Conservation (phyloP, 2,329 filamentous ascomycete species). For the Karstenula rhodostoma region DNA sequence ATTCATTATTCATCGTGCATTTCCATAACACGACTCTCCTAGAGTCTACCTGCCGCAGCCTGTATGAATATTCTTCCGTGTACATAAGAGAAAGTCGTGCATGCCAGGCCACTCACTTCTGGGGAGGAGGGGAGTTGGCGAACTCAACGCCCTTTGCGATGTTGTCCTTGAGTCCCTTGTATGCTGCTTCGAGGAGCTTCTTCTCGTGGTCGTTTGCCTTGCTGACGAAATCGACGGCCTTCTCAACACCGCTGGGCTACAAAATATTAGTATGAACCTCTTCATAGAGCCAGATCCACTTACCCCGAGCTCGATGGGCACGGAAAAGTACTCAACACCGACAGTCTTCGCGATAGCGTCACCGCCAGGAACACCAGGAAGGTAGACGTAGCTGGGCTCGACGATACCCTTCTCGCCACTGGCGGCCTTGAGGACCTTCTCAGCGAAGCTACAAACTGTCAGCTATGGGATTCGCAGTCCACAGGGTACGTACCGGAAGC, state of each 20-base stretch:
- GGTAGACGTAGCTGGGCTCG: conserved; percentile 95
- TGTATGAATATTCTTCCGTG: conserved; percentile 18
- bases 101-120: conserved; percentile 40
- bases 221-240: conserved; percentile 80
- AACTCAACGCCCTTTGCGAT: conserved; percentile 94
- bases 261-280: conserved; percentile 28
- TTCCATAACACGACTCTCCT: conserved; percentile 8
- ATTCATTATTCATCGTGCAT: conserved; percentile 8
- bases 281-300: conserved; percentile 52
- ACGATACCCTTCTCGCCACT: conserved; percentile 92
- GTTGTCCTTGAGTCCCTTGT: conserved; percentile 86
- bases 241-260: conserved; percentile 83
- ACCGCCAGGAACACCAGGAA: conserved; percentile 87
- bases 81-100: not conserved
- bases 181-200: conserved; percentile 78
- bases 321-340: conserved; percentile 92
- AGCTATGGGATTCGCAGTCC: too few relatives aligned
- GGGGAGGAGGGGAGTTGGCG: conserved; percentile 74
- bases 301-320: conserved; percentile 94
- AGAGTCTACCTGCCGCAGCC: conserved; percentile 29
- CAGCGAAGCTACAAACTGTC: conserved; percentile 74
- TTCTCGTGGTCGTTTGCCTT: conserved; percentile 87
- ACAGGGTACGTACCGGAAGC: conserved; percentile 81
- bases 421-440: conserved; percentile 87
- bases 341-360: conserved; percentile 84